These are phyloP conservation scores for Boletus holoroseus DNA, from an alignment of 1,284 basidiomycete genomes.

Conservation along the genomic window DNA sequence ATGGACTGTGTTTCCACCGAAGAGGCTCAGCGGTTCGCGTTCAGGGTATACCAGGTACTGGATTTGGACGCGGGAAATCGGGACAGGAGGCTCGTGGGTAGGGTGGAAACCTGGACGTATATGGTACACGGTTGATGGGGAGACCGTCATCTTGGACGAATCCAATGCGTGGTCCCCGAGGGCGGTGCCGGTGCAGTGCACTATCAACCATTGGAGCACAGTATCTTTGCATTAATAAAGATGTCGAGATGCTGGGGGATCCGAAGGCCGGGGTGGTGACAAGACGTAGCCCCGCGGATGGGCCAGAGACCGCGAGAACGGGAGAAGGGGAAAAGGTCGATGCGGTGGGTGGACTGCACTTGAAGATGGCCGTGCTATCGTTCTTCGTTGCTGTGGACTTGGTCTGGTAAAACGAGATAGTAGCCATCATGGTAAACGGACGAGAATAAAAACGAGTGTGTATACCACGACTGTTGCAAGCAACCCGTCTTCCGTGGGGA, in stretches of 20 bases:
- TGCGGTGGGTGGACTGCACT: background rate
- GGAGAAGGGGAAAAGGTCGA: too few species aligned
- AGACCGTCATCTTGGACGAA: conserved; percentile 1
- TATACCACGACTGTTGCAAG: background rate
- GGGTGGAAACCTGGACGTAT: background rate
- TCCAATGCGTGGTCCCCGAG: background rate
- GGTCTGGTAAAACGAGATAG: too few species aligned
- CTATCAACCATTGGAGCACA: background rate
- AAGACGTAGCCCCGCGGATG: conserved; percentile 7
- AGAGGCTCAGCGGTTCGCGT: background rate
- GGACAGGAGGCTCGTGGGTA: background rate
- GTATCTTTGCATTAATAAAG: conserved; percentile 7
- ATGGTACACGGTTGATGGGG: conserved; percentile 2
- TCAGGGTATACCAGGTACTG: too few species aligned
- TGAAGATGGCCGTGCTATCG: background rate
- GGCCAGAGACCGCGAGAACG: background rate
- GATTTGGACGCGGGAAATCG: background rate
- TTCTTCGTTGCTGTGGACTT: background rate
- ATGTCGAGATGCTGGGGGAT: conserved; percentile 12
- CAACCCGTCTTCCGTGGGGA: background rate
- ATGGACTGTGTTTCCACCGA: conserved; percentile 12
- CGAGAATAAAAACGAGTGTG: background rate
- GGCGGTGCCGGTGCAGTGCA: conserved; percentile 18
- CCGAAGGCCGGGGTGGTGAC: background rate
- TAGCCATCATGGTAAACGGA: background rate